phyloP scores from a whole-genome alignment of 306 rosid genomes.

The Trichosanthes cucumerina region DNA sequence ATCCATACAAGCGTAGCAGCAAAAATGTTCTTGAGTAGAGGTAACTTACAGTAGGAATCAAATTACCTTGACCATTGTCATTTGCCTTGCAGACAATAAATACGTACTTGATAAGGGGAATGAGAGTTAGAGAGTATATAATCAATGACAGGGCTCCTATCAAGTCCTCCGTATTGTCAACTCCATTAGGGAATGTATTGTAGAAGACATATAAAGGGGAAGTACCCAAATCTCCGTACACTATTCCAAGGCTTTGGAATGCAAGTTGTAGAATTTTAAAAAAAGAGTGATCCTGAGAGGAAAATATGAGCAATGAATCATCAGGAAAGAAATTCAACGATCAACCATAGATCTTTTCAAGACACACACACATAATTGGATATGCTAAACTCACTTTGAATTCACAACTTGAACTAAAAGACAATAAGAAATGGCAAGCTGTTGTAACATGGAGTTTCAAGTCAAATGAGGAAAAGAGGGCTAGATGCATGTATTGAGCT shows the following conservation, averaged over 20 bases:
- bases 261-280: slow-evolving; percentile 75
- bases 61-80: slow-evolving; percentile 96
- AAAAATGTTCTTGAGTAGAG: neutral
- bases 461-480: neutral
- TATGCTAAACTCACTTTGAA: neutral
- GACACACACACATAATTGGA: neutral
- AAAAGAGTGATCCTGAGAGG: slow-evolving; percentile 59
- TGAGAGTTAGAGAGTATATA: slow-evolving; percentile 87
- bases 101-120: slow-evolving; percentile 85
- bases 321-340: neutral
- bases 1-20: neutral
- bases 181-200: slow-evolving; percentile 69
- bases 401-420: neutral
- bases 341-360: neutral
- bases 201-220: slow-evolving; percentile 92
- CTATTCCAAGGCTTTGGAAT: slow-evolving; percentile 95
- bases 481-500: neutral
- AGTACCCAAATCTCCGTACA: slow-evolving; percentile 93
- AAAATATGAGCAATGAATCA: slow-evolving; percentile 20
- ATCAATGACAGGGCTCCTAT: slow-evolving; percentile 92
- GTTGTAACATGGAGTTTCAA: neutral
- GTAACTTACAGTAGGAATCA: neutral
- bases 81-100: slow-evolving; percentile 77
- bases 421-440: neutral
- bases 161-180: slow-evolving; percentile 62